Evolutionary conservation across 2,329 filamentous ascomycete species (phyloP).

Genomic region (Epichloe uncinata): DNA sequence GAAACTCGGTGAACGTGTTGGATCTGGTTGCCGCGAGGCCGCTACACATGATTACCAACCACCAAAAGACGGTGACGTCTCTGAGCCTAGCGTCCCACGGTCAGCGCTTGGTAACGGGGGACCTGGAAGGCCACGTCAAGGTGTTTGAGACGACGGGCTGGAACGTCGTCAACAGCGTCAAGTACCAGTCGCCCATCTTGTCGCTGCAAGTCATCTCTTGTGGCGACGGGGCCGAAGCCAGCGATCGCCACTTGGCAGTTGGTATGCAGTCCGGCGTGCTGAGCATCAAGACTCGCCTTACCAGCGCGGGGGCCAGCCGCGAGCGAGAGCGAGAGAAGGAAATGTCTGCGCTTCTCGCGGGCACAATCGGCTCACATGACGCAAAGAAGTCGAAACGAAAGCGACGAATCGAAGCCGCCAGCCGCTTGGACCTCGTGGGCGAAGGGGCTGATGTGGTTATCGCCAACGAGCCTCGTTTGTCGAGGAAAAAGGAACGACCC

Average conservation of each 20-base stretch:
- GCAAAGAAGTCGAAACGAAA: conserved; percentile 58
- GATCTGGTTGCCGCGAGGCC: conserved; percentile 87
- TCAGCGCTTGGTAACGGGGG: conserved; percentile 75
- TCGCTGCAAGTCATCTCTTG: conserved; percentile 59
- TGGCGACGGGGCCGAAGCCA: conserved; percentile 29
- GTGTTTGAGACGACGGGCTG: conserved; percentile 87
- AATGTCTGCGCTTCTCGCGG: conserved; percentile 70
- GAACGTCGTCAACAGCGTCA: conserved; percentile 92
- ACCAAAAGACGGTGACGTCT: conserved; percentile 94
- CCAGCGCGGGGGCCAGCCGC: conserved; percentile 64
- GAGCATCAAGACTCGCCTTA: conserved; percentile 77
- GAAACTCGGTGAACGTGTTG: conserved; percentile 77
- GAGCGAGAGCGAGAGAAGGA: conserved; percentile 68
- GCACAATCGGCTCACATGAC: conserved; percentile 67
- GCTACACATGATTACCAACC: conserved; percentile 75
- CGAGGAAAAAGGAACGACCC: conserved; percentile 46
- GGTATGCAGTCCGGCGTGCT: conserved; percentile 92
- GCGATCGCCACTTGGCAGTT: conserved; percentile 87
- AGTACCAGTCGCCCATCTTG: conserved; percentile 85
- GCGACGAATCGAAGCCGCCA: conserved; percentile 30
- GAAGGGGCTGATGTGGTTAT: conserved; percentile 84
- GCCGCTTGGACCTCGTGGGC: conserved; percentile 63
- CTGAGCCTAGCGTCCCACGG: conserved; percentile 71
- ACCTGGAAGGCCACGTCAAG: conserved; percentile 91
- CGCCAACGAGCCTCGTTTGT: conserved; percentile 47